Conservation (phyloP, 148 eudicot genomes). For the Vaccinium myrtillus region DNA sequence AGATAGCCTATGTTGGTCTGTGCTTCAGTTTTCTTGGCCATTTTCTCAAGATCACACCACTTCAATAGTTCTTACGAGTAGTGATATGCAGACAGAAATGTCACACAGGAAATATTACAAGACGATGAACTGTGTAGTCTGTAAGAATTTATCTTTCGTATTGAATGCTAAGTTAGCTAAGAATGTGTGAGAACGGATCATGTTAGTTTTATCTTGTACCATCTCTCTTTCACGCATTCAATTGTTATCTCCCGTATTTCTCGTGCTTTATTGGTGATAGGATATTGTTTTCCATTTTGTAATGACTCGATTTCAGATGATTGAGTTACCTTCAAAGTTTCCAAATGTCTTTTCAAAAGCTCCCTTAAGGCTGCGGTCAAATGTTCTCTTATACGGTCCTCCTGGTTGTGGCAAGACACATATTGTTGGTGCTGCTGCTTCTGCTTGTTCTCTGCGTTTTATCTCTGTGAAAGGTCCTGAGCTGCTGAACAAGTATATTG, state of each 20-base stretch:
- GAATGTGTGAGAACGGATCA: background rate
- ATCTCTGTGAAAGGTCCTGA: constrained; percentile 97
- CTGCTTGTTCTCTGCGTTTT: constrained; percentile 90
- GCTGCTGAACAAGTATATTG: constrained; percentile 92
- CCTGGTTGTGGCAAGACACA: constrained; percentile 99
- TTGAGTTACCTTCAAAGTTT: constrained; percentile 91
- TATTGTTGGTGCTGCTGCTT: constrained; percentile 97
- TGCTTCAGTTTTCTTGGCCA: background rate
- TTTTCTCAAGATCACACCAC: background rate
- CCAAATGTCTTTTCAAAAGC: constrained; percentile 77
- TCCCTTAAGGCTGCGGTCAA: constrained; percentile 85
- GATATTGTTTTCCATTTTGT: background rate
- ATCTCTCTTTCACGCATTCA: background rate
- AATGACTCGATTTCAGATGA: constrained; percentile 53
- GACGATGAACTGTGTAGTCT: background rate
- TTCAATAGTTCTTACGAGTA: background rate
- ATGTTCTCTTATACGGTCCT: constrained; percentile 93
- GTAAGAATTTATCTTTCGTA: background rate
- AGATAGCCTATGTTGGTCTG: background rate
- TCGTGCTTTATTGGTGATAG: background rate
- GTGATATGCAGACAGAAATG: background rate
- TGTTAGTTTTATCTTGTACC: background rate
- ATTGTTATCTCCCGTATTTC: background rate
- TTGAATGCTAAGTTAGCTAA: constrained; percentile 2
- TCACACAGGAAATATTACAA: background rate